Base-by-base conservation (phyloP, 176 grass and related monocot species). In the Metroxylon sagu region DNA sequence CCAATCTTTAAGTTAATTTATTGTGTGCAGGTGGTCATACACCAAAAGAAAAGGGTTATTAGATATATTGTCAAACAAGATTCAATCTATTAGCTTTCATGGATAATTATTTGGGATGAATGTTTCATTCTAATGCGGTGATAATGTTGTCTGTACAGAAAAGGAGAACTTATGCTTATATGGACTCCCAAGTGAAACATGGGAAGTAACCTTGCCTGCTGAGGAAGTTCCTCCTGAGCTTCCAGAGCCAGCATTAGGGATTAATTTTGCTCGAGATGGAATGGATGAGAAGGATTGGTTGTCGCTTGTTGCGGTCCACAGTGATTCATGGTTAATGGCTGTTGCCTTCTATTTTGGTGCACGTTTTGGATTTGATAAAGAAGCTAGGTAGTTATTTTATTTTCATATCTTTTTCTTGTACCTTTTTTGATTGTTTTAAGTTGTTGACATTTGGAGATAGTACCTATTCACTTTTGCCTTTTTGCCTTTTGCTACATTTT, bases 201-300 rank as follows among this genome's bases (percentile, higher is more conserved):
- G 62, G 62, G 48, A 52, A 65, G 62, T 65, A 49, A 52, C 50
- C 25, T 65, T 65, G 49, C 62, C 62, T 52, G 62, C 49, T 4
- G 62, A 65, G 23, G 62, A 65, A 65, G 62, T 65, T 52, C 62
- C 62, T 65, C 62, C 62, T 26, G 62, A 65, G 25, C 62, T 65
- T 65, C 62, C 62, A 17, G 62, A 65, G 27, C 62, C 62, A 65
- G 62, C 62, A 52, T 52, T 65, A 65, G 62, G 62, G 4, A 65
- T 65, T 52, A 65, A 65, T 29, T 65, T 65, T 65, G 62, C 62
- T 16, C 23, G 62, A 4, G 62, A 65, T 65, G 62, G 62, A 65
- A 65, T 65, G 62, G 23, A 52, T 52, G 62, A 52, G 21, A 65
- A 65, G 35, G 62, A 65, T 65, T 65, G 62, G 62, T 65, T 65